Base-by-base conservation (phyloP, 208 protist genomes). In the Porcisia deanei region DNA sequence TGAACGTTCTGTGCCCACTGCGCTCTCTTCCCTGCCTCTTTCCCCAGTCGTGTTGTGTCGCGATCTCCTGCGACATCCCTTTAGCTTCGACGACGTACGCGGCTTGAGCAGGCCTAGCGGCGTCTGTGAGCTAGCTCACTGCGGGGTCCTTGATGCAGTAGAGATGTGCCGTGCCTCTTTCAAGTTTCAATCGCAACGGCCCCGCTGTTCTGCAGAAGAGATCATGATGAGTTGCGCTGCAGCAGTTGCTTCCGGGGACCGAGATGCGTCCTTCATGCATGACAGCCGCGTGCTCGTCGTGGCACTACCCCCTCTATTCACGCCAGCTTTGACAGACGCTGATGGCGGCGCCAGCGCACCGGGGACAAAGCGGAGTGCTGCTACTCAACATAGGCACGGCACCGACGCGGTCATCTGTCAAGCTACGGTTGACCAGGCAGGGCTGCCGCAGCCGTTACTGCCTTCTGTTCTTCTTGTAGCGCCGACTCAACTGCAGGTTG, bases 401-500 rank as follows among this genome's bases (percentile, higher is more conserved):
- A 16, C 14, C 18, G 18, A 64, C 34, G 59, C 34, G 59, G 59
- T 22, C 59, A 3, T 34, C 34, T 41, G 59, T 30, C 37, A 64
- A 22, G 59, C 59, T 41, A 18, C 59, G 34, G 34, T 9, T 64
- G 59, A 10, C 34, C 34, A n/a, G 34, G 14, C 59, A 43, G 59
- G 41, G 63, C 43, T 68, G 41, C 41, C 10, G 41, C 63, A 45
- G 41, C 41, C 43, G 63, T 41, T 53, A 20, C 63, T 68, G 41
- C 71, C 77, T 2, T 64, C 72, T 34, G 37, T 85, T 37, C 49
- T 91, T 12, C 74, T 91, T 1, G 79, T 86, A 18, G 77, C 79
- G 4, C 80, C 85, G 41, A 85, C 77, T 20, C 49, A 69, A 61
- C 71, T 80, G 43, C 80, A 79, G 37, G 30, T 45, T 9, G 8